Conservation (phyloP, 2,329 filamentous ascomycete species). For the Tolypocladium endophyticum region DNA sequence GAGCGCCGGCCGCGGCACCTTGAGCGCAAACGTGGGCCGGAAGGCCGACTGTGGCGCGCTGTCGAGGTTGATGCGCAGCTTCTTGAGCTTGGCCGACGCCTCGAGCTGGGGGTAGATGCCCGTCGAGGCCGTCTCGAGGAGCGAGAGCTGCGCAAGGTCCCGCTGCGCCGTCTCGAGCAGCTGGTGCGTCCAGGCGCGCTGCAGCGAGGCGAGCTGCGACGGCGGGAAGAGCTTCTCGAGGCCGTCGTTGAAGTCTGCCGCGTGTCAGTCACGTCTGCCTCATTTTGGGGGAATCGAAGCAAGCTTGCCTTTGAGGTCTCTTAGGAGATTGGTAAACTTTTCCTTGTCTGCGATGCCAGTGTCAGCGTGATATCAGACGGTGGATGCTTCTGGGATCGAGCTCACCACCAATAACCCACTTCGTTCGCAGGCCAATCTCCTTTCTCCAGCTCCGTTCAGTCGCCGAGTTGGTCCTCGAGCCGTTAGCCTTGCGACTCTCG, state of each 20-base stretch:
- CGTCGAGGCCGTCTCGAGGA: slow-evolving; percentile 29
- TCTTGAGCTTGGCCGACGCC: slow-evolving; percentile 31
- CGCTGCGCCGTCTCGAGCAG: slow-evolving; percentile 33
- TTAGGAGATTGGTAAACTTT: slow-evolving; percentile 29
- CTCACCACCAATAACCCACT: slow-evolving; percentile 32
- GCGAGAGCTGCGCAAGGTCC: slow-evolving; percentile 27
- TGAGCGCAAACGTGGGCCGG: slow-evolving; percentile 30
- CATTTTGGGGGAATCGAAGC: not conserved
- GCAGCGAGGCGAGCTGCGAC: slow-evolving; percentile 28
- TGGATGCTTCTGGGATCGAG: not conserved
- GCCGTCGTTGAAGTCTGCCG: slow-evolving; percentile 34
- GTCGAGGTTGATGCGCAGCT: slow-evolving; percentile 36
- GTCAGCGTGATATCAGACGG: not conserved
- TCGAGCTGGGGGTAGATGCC: slow-evolving; percentile 31
- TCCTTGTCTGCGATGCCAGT: slow-evolving; percentile 25
- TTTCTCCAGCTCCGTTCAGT: slow-evolving; percentile 22
- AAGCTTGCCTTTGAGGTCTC: slow-evolving; percentile 27
- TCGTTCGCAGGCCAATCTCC: slow-evolving; percentile 23
- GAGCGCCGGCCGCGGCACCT: slow-evolving; percentile 23
- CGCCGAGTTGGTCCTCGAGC: slow-evolving; percentile 6
- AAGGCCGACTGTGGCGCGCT: slow-evolving; percentile 26
- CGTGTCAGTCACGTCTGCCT: not conserved
- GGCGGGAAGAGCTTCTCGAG: slow-evolving; percentile 35
- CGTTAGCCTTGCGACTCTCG: slow-evolving; percentile 9
- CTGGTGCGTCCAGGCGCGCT: slow-evolving; percentile 35